Conservation (phyloP, 73 alveolate species). For the Stentor coeruleus region DNA sequence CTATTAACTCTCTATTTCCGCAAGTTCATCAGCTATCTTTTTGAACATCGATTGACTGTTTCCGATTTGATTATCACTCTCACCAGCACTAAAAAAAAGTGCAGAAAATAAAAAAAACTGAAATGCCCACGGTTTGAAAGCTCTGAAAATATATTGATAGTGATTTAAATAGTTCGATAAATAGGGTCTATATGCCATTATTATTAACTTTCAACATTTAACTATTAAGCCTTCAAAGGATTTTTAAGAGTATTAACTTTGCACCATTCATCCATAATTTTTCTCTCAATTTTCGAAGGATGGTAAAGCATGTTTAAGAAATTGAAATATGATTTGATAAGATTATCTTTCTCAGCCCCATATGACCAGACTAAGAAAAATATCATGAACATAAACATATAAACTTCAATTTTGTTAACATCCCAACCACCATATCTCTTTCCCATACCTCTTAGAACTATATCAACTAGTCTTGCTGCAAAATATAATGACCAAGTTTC, state of each 20-base stretch:
- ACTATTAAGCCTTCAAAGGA: too few species aligned
- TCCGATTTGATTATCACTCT: too few species aligned
- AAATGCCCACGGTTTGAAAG: too few species aligned
- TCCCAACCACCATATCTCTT: conserved; percentile 9
- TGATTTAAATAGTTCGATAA: too few species aligned
- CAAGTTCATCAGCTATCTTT: too few species aligned
- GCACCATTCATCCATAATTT: not conserved
- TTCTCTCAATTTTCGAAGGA: not conserved
- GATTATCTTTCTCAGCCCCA: conserved; percentile 22
- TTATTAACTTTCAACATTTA: too few species aligned
- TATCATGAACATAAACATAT: conserved; percentile 7
- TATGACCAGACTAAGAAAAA: not conserved
- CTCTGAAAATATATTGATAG: too few species aligned
- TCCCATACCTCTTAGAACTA: not conserved
- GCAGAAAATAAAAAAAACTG: too few species aligned
- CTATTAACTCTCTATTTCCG: too few species aligned
- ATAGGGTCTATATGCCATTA: too few species aligned
- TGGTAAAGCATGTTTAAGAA: conserved; percentile 9
- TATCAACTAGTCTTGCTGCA: conserved; percentile 5
- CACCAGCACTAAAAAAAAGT: too few species aligned
- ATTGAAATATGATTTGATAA: conserved; percentile 1
- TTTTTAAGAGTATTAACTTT: not conserved
- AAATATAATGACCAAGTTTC: conserved; percentile 21
- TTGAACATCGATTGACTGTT: too few species aligned
- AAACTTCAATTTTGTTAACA: conserved; percentile 11